These are phyloP conservation scores for Candida sojae DNA, from an alignment of 1,139 yeast genomes.

Conservation along the genomic window DNA sequence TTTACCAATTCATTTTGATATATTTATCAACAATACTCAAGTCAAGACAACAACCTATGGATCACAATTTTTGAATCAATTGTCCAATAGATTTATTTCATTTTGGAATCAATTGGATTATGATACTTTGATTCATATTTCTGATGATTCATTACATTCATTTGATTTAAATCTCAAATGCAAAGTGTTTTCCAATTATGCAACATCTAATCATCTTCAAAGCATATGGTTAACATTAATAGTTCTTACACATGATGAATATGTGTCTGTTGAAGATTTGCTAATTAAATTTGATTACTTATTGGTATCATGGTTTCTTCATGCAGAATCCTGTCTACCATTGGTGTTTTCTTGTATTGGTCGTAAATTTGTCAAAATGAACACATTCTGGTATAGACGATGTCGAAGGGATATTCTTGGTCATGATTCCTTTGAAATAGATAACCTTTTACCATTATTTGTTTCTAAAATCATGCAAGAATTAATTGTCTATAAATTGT, in stretches of 20 bases:
- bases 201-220: background rate
- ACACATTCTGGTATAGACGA: slow-evolving; percentile 18
- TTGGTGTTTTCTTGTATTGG: slow-evolving; percentile 40
- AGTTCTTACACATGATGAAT: slow-evolving; percentile 4
- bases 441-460: background rate
- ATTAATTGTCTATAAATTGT: background rate
- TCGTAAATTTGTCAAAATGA: slow-evolving; percentile 26
- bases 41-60: slow-evolving; percentile 14
- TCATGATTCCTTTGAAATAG: slow-evolving; percentile 4
- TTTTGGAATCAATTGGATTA: slow-evolving; percentile 23
- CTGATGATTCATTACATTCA: slow-evolving; percentile 9
- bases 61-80: slow-evolving; percentile 12
- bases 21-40: slow-evolving; percentile 17
- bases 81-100: slow-evolving; percentile 9
- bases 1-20: slow-evolving; percentile 12
- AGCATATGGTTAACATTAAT: background rate
- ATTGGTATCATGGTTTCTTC: slow-evolving; percentile 27
- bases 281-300: slow-evolving; percentile 29
- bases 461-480: background rate
- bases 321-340: slow-evolving; percentile 34
- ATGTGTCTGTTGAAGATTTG: slow-evolving; percentile 15
- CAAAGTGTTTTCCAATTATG: slow-evolving; percentile 18
- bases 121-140: slow-evolving; percentile 14
- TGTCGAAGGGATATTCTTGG: slow-evolving; percentile 4
- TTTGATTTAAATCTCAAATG: slow-evolving; percentile 22